Conservation (phyloP, 176 grass and related monocot species). For the Cenchrus fungigraminus region DNA sequence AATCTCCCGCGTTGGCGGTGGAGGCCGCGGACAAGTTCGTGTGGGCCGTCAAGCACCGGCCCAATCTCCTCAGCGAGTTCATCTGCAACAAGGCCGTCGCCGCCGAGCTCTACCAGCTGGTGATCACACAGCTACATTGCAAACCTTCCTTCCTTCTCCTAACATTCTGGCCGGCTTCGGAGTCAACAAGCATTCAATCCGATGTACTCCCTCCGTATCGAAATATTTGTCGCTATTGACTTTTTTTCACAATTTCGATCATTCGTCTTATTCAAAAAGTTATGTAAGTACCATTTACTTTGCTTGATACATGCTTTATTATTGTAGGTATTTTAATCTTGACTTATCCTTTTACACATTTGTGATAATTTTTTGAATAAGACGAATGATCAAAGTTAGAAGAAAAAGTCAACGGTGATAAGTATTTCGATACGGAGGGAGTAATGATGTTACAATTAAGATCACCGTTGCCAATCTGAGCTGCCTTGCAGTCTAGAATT, state of each 20-base stretch:
- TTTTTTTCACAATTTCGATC: too few relatives aligned
- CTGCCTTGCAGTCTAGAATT: not conserved
- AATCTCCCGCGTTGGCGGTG: not conserved
- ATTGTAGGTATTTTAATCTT: too few relatives aligned
- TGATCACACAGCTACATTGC: slow-evolving; percentile 8
- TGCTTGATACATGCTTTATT: too few relatives aligned
- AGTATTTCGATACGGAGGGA: too few relatives aligned
- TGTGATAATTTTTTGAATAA: too few relatives aligned
- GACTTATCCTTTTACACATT: too few relatives aligned
- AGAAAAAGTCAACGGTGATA: too few relatives aligned
- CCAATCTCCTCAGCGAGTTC: slow-evolving; percentile 54
- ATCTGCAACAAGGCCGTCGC: slow-evolving; percentile 61
- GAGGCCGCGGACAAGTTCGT: slow-evolving; percentile 42
- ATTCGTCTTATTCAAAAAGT: too few relatives aligned
- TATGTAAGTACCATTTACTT: too few relatives aligned
- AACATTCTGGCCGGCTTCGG: not conserved
- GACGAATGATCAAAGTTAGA: too few relatives aligned
- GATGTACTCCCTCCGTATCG: not conserved
- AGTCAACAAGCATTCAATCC: not conserved
- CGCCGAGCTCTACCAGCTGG: slow-evolving; percentile 48
- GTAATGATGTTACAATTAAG: not conserved
- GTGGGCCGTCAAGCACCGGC: slow-evolving; percentile 68
- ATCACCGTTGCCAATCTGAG: not conserved
- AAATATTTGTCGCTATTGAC: too few relatives aligned
- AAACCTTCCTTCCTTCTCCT: not conserved